Base-by-base conservation (phyloP, 75 land plant genomes). In the Picea glauca region DNA sequence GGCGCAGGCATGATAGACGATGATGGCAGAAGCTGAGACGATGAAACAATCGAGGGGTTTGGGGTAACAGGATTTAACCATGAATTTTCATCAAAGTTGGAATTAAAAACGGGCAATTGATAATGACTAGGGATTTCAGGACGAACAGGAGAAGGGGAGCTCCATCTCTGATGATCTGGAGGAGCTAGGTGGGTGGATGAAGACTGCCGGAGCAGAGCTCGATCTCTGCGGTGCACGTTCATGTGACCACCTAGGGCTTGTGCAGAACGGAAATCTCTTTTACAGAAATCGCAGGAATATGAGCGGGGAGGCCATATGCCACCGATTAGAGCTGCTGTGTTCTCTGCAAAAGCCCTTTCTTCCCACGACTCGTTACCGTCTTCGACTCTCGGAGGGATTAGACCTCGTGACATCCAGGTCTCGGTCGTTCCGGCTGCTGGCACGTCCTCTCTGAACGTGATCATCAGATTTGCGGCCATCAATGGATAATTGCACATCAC, bases 141-240 rank as follows among this genome's bases (percentile, higher is more conserved):
- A 17, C 78, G 14, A 32, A 80, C 58, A 38, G 78, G 79, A 5
- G 83, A 72, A 13, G 78, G 50, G 58, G 77, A 35, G 50, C 26
- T 23, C 26, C 17, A 32, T 56, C 30, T 61, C 33, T 58, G 63
- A 75, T 30, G 60, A 3, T 56, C 35, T 30, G 79, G 13, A n/a
- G 23, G 4, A 20, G 12, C 21, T n/a, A 12, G 73, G 1, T 21
- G 65, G 46, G n/a, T 67, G 1, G 77, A 61, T 31, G 68, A 18
- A 11, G 82, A 50, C 13, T 86, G 88, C 30, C 86, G 83, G 57
- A 90, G 87, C 43, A 83, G 62, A 46, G 91, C 93, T 3, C 93
- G 83, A 79, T 91, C 93, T 30, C 91, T 88, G 62, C 93, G 86
- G 79, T 91, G 90, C 35, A 91, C 93, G 75, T 91, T 91, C 93